Evolutionary conservation across 106 monocot genomes (phyloP), one percentile per base, ranked within the genome.

Genomic region (Platanthera zijinensis): DNA sequence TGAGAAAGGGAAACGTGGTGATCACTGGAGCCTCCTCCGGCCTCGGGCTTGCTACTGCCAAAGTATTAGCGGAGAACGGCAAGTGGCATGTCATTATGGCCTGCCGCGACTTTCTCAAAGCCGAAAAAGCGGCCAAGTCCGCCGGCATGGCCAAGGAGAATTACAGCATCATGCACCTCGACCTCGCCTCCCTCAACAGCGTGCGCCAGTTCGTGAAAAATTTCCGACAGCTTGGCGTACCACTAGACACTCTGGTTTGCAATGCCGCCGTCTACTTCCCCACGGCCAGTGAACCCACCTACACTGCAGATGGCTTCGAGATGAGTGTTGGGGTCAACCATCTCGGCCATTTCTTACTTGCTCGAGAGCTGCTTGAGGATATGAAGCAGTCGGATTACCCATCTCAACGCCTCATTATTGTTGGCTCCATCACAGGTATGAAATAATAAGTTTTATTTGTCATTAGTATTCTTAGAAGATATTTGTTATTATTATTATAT

Each of bases 31-130:
- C 96, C 61, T 96, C 96, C 12, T 96, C 96, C 5, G 96, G 96
- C 22, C 89, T 96, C 3, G 96, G 96, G 17, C 87, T 96, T 0
- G 96, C 93, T 21, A 89, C 96, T 2, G 96, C 96, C 21, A 96
- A 93, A 84, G 85, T 91, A 1, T 63, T 96, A 48, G 93, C 93
- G 0, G 96, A 96, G 84, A 83, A 83, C 0, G 96, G 96, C 10
- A 91, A 86, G 73, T 96, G 96, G 96, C 50, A 96, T 25, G 89
- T 93, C 32, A 80, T 93, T 54, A 93, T 96, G 96, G 96, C 91
- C 17, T 96, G 96, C 87, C 83, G 96, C 5, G 93, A 96, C 84
- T 96, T 96, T 79, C 93, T 96, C 75, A 96, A 93, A 85, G 84
- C 93, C n/a, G 89, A 91, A 80, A 84, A 82, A 69, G 93, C 93